Base-by-base conservation (phyloP, 1,284 basidiomycete species). In the Apiotrichum domesticum region DNA sequence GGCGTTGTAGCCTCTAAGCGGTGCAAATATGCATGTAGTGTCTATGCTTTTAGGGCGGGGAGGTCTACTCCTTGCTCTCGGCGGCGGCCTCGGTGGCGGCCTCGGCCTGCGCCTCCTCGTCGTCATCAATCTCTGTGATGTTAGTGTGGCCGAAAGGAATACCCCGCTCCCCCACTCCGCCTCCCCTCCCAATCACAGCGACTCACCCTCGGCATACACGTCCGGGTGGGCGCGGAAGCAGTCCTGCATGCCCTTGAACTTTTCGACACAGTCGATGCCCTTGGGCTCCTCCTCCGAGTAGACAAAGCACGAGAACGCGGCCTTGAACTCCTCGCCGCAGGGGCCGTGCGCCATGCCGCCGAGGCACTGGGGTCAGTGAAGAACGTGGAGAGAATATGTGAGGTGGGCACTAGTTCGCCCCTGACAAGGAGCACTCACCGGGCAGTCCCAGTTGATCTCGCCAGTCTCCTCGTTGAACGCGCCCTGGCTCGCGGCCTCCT, bases 301-400 rank as follows among this genome's bases (percentile, higher is more conserved):
- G 4, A 99, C 85, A 68, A 99, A 99, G 79, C 95, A 99, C 43
- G 90, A 91, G 79, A 99, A 99, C 0, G 96, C 95, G 61, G 87
- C 88, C 66, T 90, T 87, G 81, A 99, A 99, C 69, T 98, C 83
- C 63, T 84, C 82, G 10, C 95, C 95, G 71, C 95, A 99, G 2
- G 94, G 92, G 6, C 96, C 96, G 69, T 97, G 82, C 3, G 96
- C 94, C 96, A 98, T 98, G 55, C 95, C 96, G 33, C 95, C 95
- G 10, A 98, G 84, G 75, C 95, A 98, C 63, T 77, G 55, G 43
- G 15, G 44, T 56, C n/a, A 59, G 52, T 37, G 21, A 10, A n/a
- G 6, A 5, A 4, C 4, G 42, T 29, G 65, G 54, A 41, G 21
- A n/a, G 46, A 13, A 6, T 10, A 99, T 11, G 45, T 10, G 21